These are phyloP conservation scores for Phellopilus nigrolimitatus DNA, from an alignment of 1,284 basidiomycete genomes.

Conservation along the genomic window DNA sequence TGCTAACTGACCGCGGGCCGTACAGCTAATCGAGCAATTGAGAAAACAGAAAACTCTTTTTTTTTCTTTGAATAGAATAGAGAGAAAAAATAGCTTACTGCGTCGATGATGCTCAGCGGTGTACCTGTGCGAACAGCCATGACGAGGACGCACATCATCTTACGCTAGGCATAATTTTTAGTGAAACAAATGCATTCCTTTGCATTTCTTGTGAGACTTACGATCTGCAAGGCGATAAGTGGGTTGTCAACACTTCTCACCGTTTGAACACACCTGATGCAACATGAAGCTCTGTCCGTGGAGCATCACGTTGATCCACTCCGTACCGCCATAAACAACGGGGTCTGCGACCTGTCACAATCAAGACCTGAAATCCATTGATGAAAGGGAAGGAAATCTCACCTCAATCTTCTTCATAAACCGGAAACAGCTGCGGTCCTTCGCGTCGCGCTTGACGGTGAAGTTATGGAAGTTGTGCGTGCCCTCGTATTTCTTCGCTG, in stretches of 20 bases:
- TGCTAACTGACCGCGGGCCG: constrained; percentile 72
- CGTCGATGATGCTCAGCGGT: constrained; percentile 67
- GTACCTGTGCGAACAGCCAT: constrained; percentile 74
- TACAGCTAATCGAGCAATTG: constrained; percentile 45
- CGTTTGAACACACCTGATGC: constrained; percentile 65
- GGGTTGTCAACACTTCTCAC: constrained; percentile 29
- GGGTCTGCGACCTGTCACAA: constrained; percentile 64
- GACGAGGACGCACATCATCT: constrained; percentile 93
- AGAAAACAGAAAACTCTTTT: not conserved
- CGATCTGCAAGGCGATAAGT: constrained; percentile 37
- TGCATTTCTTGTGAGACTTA: constrained; percentile 19
- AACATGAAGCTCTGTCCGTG: constrained; percentile 99
- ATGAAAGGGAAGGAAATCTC: constrained; percentile 23
- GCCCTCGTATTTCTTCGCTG: constrained; percentile 68
- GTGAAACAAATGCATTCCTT: constrained; percentile 12
- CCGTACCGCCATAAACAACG: constrained; percentile 81
- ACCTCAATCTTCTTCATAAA: constrained; percentile 86
- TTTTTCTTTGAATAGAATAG: not conserved
- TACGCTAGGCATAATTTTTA: constrained; percentile 60
- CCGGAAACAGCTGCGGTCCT: constrained; percentile 77
- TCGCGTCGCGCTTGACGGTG: constrained; percentile 83
- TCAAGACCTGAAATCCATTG: too few species aligned
- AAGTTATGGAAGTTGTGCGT: constrained; percentile 98
- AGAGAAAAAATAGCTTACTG: constrained; percentile 38
- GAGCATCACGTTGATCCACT: constrained; percentile 93